These are phyloP conservation scores for Diddensiella caesifluorescens DNA, from an alignment of 805 yeast genomes.

Conservation along the genomic window DNA sequence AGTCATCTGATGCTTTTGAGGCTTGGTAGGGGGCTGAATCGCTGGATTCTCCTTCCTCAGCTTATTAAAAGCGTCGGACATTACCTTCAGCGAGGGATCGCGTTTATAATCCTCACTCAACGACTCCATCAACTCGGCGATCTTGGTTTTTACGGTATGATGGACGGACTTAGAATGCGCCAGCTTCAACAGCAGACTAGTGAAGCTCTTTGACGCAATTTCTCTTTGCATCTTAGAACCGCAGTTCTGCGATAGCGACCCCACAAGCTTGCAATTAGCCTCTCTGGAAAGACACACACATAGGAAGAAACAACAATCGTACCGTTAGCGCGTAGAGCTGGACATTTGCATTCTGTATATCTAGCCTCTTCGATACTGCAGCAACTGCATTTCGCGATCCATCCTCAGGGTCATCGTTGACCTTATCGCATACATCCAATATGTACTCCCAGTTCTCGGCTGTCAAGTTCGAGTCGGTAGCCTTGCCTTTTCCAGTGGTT, in stretches of 20 bases:
- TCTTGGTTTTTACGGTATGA: constrained; percentile 55
- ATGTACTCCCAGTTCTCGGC: constrained; percentile 65
- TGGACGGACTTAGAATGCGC: constrained; percentile 55
- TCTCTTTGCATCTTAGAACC: constrained; percentile 63
- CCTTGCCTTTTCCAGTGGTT: no score
- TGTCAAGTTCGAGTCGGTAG: constrained; percentile 59
- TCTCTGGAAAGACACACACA: neutral
- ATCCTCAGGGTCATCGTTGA: constrained; percentile 55
- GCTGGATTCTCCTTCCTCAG: constrained; percentile 42
- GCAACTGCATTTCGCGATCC: constrained; percentile 44
- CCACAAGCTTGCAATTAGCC: constrained; percentile 29
- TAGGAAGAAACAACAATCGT: neutral
- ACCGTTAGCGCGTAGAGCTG: constrained; percentile 49
- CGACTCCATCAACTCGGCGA: constrained; percentile 64
- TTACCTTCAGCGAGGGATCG: constrained; percentile 73
- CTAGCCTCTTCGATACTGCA: constrained; percentile 44
- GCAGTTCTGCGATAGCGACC: constrained; percentile 69
- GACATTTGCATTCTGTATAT: constrained; percentile 56
- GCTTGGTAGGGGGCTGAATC: constrained; percentile 47
- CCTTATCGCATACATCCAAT: constrained; percentile 61
- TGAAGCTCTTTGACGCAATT: constrained; percentile 54
- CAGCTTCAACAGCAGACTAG: constrained; percentile 43
- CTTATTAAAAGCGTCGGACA: constrained; percentile 54
- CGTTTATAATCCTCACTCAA: constrained; percentile 55
- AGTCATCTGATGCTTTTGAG: constrained; percentile 48